Conservation (phyloP, 1,139 yeast species). For the Debaryomyces psychrophilus region DNA sequence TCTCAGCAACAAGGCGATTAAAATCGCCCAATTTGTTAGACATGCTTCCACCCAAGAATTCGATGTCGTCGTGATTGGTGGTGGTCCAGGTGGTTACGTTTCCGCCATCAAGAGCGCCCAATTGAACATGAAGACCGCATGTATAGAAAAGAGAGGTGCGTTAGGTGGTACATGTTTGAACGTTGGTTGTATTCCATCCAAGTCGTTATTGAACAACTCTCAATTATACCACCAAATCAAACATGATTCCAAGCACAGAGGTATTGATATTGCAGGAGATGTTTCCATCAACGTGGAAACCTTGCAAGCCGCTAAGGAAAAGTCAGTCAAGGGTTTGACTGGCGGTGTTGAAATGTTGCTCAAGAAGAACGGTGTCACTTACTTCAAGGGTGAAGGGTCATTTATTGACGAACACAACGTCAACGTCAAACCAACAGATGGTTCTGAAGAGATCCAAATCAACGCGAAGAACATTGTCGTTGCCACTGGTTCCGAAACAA, state of each 20-base stretch:
- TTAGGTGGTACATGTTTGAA: conserved; percentile 98
- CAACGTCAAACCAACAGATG: conserved; percentile 85
- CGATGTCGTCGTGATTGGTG: conserved; percentile 95
- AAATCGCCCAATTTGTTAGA: conserved; percentile 37
- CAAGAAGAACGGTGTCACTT: conserved; percentile 93
- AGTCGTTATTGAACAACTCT: conserved; percentile 91
- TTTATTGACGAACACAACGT: conserved; percentile 80
- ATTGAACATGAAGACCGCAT: conserved; percentile 89
- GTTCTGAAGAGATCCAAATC: conserved; percentile 62
- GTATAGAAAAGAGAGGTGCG: conserved; percentile 94
- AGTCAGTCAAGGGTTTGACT: conserved; percentile 85
- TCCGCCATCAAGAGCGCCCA: conserved; percentile 99
- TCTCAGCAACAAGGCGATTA: conserved; percentile 13
- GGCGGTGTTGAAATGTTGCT: conserved; percentile 93
- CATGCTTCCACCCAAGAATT: conserved; percentile 54
- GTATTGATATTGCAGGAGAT: conserved; percentile 79
- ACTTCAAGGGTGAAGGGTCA: conserved; percentile 91
- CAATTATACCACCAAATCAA: conserved; percentile 87
- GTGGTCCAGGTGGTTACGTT: conserved; percentile 99
- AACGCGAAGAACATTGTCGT: conserved; percentile 87
- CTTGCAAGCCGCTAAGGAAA: conserved; percentile 91
- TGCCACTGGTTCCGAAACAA: conserved; percentile 98
- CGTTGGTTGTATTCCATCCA: conserved; percentile 98
- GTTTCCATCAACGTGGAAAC: conserved; percentile 73
- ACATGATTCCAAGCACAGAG: conserved; percentile 84